phyloP scores from a whole-genome alignment of 352 stramenopile genomes.

The Pythium phragmiticola region DNA sequence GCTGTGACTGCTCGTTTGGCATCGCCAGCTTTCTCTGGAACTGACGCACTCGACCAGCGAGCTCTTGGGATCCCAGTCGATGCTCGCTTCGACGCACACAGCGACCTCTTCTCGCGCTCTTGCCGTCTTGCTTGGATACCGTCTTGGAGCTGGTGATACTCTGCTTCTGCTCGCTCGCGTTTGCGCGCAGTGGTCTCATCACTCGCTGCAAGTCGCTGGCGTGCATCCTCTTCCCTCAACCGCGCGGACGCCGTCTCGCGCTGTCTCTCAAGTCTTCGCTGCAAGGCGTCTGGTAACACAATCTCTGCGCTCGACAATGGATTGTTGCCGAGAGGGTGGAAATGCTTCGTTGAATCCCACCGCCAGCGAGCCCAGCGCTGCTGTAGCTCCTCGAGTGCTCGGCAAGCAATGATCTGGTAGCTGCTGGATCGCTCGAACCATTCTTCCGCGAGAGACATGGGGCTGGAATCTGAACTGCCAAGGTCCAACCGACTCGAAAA shows the following conservation, averaged over 20 bases:
- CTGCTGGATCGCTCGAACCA: slow-evolving; percentile 46
- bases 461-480: background rate
- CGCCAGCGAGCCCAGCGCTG: slow-evolving; percentile 33
- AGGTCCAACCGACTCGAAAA: slow-evolving; percentile 14
- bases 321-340: slow-evolving; percentile 4
- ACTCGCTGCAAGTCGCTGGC: slow-evolving; percentile 4
- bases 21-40: too few species aligned
- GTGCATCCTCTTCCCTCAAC: slow-evolving; percentile 25
- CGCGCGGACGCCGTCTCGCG: slow-evolving; percentile 22
- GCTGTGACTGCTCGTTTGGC: background rate
- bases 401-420: slow-evolving; percentile 45
- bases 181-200: slow-evolving; percentile 23
- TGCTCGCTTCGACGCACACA: background rate
- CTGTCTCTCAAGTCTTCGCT: slow-evolving; percentile 23
- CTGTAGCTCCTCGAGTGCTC: slow-evolving; percentile 31
- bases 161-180: slow-evolving; percentile 10
- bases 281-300: slow-evolving; percentile 21
- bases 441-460: slow-evolving; percentile 28
- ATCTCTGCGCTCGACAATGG: background rate
- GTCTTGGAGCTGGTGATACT: slow-evolving; percentile 29
- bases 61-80: background rate
- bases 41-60: background rate
- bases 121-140: slow-evolving; percentile 24
- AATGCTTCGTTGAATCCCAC: slow-evolving; percentile 50
- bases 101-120: background rate